A percentile compares a stretch with the other conserved stretches of the same genome.
Conservation (phyloP, 108 stramenopile genomes). For the Conticribra guillardii region DNA sequence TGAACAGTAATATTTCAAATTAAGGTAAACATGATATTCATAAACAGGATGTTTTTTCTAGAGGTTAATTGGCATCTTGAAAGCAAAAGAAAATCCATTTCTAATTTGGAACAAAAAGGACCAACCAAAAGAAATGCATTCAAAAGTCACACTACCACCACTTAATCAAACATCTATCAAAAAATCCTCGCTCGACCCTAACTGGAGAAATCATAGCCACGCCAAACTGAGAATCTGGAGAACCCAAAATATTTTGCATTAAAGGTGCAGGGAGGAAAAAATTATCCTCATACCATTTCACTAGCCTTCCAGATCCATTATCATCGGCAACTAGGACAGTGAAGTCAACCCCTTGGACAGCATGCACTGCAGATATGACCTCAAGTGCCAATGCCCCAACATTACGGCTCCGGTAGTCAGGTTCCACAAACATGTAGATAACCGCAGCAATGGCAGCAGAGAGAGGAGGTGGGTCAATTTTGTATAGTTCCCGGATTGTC, state of each 20-base stretch:
- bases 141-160: too few species aligned
- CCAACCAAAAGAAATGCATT: too few species aligned
- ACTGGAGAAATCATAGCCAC: conserved; percentile 81
- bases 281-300: conserved; percentile 71
- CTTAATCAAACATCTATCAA: conserved; percentile 53
- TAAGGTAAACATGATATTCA: too few species aligned
- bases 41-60: too few species aligned
- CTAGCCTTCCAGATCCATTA: conserved; percentile 69
- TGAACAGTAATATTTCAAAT: too few species aligned
- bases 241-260: conserved; percentile 74
- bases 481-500: conserved; percentile 70
- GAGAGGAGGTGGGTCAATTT: conserved; percentile 32
- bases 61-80: too few species aligned
- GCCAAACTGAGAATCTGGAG: conserved; percentile 61
- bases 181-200: conserved; percentile 33
- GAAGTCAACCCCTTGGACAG: conserved; percentile 67
- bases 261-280: conserved; percentile 68
- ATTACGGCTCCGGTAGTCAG: conserved; percentile 53
- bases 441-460: conserved; percentile 66
- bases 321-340: conserved; percentile 82
- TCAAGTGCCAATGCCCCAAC: conserved; percentile 74
- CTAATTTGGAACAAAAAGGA: too few species aligned
- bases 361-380: conserved; percentile 75
- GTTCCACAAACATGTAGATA: conserved; percentile 87
- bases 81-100: too few species aligned